Conservation (phyloP, 768 basidiomycete species). For the Dentipellis sp. region DNA sequence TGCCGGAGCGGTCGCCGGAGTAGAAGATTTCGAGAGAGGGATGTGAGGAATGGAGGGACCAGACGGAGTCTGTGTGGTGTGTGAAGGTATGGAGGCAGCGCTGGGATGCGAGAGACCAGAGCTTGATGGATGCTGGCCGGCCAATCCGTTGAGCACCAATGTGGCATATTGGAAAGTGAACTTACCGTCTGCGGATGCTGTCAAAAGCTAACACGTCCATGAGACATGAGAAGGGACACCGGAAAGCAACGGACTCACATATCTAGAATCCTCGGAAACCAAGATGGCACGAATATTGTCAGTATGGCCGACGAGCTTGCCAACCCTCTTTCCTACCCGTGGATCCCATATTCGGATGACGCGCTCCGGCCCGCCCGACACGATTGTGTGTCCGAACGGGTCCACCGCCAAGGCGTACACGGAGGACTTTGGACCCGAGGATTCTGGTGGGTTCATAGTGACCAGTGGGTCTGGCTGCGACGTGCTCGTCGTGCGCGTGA, state of each 20-base stretch:
- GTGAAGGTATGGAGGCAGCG: constrained; percentile 94
- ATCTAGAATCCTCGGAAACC: constrained; percentile 84
- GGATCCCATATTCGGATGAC: constrained; percentile 94
- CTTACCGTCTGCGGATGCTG: constrained; percentile 70
- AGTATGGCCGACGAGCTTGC: constrained; percentile 91
- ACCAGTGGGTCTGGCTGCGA: constrained; percentile 50
- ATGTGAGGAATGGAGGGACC: constrained; percentile 86
- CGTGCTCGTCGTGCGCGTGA: constrained; percentile 25
- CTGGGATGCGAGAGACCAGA: constrained; percentile 89
- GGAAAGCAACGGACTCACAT: constrained; percentile 42
- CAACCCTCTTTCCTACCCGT: constrained; percentile 66
- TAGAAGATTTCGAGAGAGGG: constrained; percentile 85
- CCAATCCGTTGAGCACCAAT: constrained; percentile 8
- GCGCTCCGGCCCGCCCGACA: constrained; percentile 86
- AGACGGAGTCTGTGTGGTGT: constrained; percentile 89
- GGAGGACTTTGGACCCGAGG: constrained; percentile 56
- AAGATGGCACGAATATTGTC: constrained; percentile 92
- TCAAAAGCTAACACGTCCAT: constrained; percentile 45
- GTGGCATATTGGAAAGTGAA: neutral
- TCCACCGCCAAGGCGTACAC: constrained; percentile 77
- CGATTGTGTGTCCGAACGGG: constrained; percentile 71
- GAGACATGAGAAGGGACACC: constrained; percentile 4
- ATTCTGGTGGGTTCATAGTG: constrained; percentile 61
- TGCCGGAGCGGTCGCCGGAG: constrained; percentile 88
- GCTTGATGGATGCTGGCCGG: constrained; percentile 62